Evolutionary conservation across 139 green algal genomes (phyloP).

Genomic region (Axilococcus clingmanii): DNA sequence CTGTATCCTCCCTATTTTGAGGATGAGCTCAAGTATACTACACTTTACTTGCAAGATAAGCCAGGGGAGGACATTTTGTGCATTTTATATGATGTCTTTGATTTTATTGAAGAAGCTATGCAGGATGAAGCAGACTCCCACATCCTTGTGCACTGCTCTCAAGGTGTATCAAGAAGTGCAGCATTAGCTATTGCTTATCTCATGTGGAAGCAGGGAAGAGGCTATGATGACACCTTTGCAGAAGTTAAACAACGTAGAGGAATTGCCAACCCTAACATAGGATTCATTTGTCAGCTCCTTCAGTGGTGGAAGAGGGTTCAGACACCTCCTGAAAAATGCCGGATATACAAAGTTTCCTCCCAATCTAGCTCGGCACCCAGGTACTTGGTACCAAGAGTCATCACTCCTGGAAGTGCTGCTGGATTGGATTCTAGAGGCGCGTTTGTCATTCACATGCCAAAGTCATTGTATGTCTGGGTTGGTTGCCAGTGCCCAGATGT

Average conservation of each 20-base stretch:
- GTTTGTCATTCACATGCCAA: slow-evolving; percentile 39
- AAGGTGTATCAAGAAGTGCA: slow-evolving; percentile 83
- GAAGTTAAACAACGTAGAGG: slow-evolving; percentile 67
- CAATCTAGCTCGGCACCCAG: slow-evolving; percentile 48
- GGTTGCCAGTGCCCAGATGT: background rate
- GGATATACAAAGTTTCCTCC: slow-evolving; percentile 63
- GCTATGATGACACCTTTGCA: slow-evolving; percentile 77
- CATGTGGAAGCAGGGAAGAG: slow-evolving; percentile 70
- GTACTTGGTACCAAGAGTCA: slow-evolving; percentile 46
- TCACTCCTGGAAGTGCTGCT: background rate
- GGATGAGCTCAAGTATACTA: slow-evolving; percentile 74
- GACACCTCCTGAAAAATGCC: slow-evolving; percentile 3
- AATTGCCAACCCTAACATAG: slow-evolving; percentile 93
- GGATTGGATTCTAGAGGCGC: slow-evolving; percentile 45
- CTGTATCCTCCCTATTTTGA: slow-evolving; percentile 81
- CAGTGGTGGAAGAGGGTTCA: slow-evolving; percentile 76
- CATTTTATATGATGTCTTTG: slow-evolving; percentile 90
- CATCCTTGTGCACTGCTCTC: slow-evolving; percentile 86
- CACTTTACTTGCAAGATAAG: slow-evolving; percentile 82
- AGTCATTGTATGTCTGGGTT: slow-evolving; percentile 36
- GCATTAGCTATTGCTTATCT: slow-evolving; percentile 86
- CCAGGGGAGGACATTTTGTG: slow-evolving; percentile 82
- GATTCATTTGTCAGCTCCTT: slow-evolving; percentile 79
- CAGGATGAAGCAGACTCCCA: slow-evolving; percentile 28
- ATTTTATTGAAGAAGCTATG: slow-evolving; percentile 77